Evolutionary conservation across 805 yeast species (phyloP), one percentile per base, ranked within the genome.

Genomic region (Schwanniomyces pseudopolymorphus): DNA sequence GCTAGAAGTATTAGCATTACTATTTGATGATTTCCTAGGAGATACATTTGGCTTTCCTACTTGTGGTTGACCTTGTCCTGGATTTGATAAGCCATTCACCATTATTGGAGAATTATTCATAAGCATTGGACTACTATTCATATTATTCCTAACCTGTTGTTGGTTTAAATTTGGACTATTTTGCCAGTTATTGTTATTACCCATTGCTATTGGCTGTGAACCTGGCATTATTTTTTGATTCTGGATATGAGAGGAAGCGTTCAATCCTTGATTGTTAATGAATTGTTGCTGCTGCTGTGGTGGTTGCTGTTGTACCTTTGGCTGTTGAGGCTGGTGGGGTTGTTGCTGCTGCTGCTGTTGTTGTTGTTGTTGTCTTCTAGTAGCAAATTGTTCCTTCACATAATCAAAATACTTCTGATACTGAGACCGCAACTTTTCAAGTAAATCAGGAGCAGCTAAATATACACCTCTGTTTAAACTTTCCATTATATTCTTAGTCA

Each of bases 401-500:
- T 80, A 86, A 43, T 81, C 81, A 67, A 86, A 83, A 59, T 85
- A 89, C 59, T 83, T 80, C 45, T 83, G 86, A 46, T 87, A 83
- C 56, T 89, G 95, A 40, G 74, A 69, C 50, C 84, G 81, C 46
- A 89, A 77, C 63, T 83, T 85, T 38, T 81, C 87, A 43, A 88
- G 70, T 35, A 87, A 73, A 40, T 83, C 88, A 13, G 86, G 85
- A n/a, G 81, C 80, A 1, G 91, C 91, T 51, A 83, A 78, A 58
- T 78, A 89, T 19, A 77, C 71, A 4, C 85, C 85, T 51, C 80
- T 74, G 47, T 83, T 78, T 53, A 89, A 71, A 39, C 79, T 83
- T 43, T 88, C 94, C 54, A 84, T 67, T 49, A 89, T 86, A 59
- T 84, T 86, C 57, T 82, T 84, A 38, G 88, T 82, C 84, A 89